A percentile compares a stretch with the other conserved stretches of the same genome.
These are phyloP conservation scores for Plenodomus biglobosus DNA, from an alignment of 2,329 filamentous ascomycete genomes.

Conservation along the genomic window DNA sequence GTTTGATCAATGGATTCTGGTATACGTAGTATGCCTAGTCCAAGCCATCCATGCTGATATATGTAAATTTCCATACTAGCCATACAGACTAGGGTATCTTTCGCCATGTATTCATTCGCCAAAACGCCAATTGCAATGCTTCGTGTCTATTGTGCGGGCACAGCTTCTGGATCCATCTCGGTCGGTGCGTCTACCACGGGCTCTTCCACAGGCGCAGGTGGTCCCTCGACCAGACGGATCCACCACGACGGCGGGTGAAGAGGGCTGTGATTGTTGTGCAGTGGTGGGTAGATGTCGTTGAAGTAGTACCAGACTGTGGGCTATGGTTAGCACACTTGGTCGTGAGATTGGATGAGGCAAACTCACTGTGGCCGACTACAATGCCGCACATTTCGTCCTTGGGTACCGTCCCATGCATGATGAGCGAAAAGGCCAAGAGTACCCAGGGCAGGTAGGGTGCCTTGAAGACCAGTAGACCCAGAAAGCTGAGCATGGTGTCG, in stretches of 20 bases:
- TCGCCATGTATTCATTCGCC: constrained; percentile 19
- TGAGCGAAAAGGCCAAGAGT: constrained; percentile 84
- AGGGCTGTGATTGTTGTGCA: constrained; percentile 81
- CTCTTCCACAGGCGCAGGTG: constrained; percentile 26
- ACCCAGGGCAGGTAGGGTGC: constrained; percentile 97
- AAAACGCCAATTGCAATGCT: constrained; percentile 21
- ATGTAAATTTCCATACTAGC: not conserved
- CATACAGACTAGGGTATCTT: constrained; percentile 28
- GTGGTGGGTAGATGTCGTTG: constrained; percentile 89
- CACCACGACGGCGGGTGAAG: constrained; percentile 90
- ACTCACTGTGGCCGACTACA: constrained; percentile 76
- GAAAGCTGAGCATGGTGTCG: constrained; percentile 80
- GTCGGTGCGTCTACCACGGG: constrained; percentile 12
- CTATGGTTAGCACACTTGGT: constrained; percentile 11
- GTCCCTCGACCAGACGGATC: constrained; percentile 74
- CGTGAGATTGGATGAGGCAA: not conserved
- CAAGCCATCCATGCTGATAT: not conserved
- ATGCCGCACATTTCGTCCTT: constrained; percentile 97
- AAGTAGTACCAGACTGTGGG: constrained; percentile 89
- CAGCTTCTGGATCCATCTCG: constrained; percentile 9
- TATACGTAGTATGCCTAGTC: not conserved
- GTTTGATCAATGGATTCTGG: not conserved
- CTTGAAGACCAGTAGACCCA: constrained; percentile 86
- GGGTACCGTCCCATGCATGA: constrained; percentile 86
- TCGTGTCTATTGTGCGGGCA: constrained; percentile 8